These are phyloP conservation scores for Brasilioporus rufonigricans DNA, from an alignment of 768 basidiomycete species.

Conservation along the genomic window DNA sequence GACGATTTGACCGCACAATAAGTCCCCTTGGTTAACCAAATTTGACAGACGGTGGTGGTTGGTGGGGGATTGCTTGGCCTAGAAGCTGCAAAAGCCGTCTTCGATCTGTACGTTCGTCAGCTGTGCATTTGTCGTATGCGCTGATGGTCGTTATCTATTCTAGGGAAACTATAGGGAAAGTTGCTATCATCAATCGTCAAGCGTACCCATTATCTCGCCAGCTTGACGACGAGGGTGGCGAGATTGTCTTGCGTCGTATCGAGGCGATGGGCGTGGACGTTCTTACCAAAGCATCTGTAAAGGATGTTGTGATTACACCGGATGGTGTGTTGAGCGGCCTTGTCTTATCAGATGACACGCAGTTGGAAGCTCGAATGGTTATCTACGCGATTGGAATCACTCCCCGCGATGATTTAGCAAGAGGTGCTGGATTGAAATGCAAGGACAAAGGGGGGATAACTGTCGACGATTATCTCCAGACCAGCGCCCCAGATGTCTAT, in stretches of 20 bases:
- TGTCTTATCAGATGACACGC: constrained; percentile 45
- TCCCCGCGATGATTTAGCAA: constrained; percentile 67
- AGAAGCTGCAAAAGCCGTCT: constrained; percentile 71
- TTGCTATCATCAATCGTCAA: constrained; percentile 52
- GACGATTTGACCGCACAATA: neutral
- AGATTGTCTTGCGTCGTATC: constrained; percentile 59
- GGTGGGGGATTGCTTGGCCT: constrained; percentile 73
- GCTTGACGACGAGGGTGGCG: constrained; percentile 54
- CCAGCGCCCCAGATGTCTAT: constrained; percentile 57
- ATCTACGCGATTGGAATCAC: constrained; percentile 70
- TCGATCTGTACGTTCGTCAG: constrained; percentile 44
- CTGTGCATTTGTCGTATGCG: neutral
- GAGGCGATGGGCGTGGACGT: constrained; percentile 59
- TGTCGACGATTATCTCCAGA: constrained; percentile 55
- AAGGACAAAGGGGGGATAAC: constrained; percentile 52
- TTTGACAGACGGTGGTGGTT: constrained; percentile 38
- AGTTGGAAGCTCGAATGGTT: constrained; percentile 50
- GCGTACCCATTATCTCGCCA: constrained; percentile 56
- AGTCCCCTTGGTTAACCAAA: neutral
- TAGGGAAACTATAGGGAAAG: constrained; percentile 39
- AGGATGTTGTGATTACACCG: constrained; percentile 37
- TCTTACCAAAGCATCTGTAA: constrained; percentile 41
- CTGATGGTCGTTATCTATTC: neutral
- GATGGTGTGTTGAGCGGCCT: constrained; percentile 46
- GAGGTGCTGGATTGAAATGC: constrained; percentile 48